A percentile compares a stretch with the other conserved stretches of the same genome.
Evolutionary conservation across 805 yeast species (phyloP).

Genomic region (Metschnikowia bowlesiae): DNA sequence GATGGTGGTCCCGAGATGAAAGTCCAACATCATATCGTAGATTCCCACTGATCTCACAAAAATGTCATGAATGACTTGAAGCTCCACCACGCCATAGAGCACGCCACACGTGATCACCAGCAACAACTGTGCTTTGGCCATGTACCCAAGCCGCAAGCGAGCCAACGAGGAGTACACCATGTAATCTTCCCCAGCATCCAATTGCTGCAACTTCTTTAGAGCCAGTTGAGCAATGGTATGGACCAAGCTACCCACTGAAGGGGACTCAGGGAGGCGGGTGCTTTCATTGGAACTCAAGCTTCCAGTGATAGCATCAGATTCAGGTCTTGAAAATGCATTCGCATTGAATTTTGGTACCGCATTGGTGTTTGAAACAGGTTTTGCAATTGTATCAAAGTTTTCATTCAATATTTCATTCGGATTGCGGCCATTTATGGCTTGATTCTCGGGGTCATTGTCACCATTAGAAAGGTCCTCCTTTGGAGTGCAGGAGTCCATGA

Average conservation of each 20-base stretch:
- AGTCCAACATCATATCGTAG: slow-evolving; percentile 50
- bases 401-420: background rate
- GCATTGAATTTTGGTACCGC: no score
- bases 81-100: slow-evolving; percentile 41
- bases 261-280: no score
- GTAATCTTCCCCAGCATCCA: slow-evolving; percentile 57
- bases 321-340: no score
- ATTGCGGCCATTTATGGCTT: no score
- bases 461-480: background rate
- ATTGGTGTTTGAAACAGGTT: no score
- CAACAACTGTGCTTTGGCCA: slow-evolving; percentile 51
- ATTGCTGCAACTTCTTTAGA: slow-evolving; percentile 36
- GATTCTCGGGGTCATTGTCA: no score
- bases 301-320: no score
- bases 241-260: slow-evolving; percentile 19
- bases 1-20: slow-evolving; percentile 46
- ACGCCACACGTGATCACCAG: slow-evolving; percentile 61
- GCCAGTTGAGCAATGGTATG: slow-evolving; percentile 30
- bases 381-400: no score
- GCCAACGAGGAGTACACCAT: slow-evolving; percentile 48
- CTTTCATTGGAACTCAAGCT: background rate
- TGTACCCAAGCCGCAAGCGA: slow-evolving; percentile 47
- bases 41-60: slow-evolving; percentile 51
- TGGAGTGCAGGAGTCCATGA: background rate
- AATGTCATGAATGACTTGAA: slow-evolving; percentile 40